phyloP scores from a whole-genome alignment of 2,329 filamentous ascomycete genomes.

The Phyllosticta citrichinensis region DNA sequence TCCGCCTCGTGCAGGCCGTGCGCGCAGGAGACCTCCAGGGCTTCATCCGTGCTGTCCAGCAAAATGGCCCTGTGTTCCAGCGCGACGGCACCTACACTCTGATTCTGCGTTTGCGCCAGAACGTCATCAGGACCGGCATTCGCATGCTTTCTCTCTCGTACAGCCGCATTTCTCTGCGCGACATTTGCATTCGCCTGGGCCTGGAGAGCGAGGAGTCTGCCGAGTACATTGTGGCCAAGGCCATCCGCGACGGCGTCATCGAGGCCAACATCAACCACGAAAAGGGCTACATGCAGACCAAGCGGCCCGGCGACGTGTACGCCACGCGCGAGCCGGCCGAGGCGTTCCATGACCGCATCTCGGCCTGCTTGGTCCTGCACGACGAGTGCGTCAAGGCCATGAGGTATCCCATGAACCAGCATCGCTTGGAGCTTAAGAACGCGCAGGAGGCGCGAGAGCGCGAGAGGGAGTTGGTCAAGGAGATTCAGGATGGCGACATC shows the following conservation, averaged over 20 bases:
- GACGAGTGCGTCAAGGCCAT: slow-evolving; percentile 99
- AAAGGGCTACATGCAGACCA: slow-evolving; percentile 92
- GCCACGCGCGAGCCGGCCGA: slow-evolving; percentile 91
- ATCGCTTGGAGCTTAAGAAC: slow-evolving; percentile 92
- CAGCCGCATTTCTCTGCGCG: slow-evolving; percentile 89
- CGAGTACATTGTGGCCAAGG: slow-evolving; percentile 98
- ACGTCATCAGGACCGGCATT: slow-evolving; percentile 98
- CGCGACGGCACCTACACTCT: slow-evolving; percentile 92
- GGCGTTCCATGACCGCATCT: slow-evolving; percentile 94
- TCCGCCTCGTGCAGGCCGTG: slow-evolving; percentile 87
- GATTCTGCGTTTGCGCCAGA: slow-evolving; percentile 88
- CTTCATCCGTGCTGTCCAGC: slow-evolving; percentile 77
- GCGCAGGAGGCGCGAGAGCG: slow-evolving; percentile 96
- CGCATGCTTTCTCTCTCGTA: slow-evolving; percentile 99
- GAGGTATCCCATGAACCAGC: slow-evolving; percentile 99
- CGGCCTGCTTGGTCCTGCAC: slow-evolving; percentile 80
- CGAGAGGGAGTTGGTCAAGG: slow-evolving; percentile 94
- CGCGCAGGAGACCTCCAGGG: slow-evolving; percentile 93
- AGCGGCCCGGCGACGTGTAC: slow-evolving; percentile 88
- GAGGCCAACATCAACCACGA: slow-evolving; percentile 86
- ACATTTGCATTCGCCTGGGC: slow-evolving; percentile 92
- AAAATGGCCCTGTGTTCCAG: slow-evolving; percentile 75
- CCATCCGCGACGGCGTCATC: slow-evolving; percentile 89
- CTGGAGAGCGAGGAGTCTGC: slow-evolving; percentile 93
- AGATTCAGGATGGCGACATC: slow-evolving; percentile 95